Evolutionary conservation across 2,329 filamentous ascomycete genomes (phyloP).

Genomic region (Colletotrichum echinochloae): DNA sequence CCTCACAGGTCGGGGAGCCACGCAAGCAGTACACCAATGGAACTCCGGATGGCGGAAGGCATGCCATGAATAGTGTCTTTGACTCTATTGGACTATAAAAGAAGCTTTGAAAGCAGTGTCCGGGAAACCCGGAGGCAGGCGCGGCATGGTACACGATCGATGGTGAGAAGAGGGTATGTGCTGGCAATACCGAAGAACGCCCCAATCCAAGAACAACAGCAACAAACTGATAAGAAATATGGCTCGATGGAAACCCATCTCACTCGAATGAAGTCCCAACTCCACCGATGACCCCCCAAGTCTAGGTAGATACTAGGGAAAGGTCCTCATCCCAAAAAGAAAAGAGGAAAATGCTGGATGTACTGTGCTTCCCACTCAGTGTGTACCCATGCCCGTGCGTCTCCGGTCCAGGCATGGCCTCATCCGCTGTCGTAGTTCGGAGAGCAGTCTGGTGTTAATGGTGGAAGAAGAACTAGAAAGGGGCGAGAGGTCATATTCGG

Average conservation of each 20-base stretch:
- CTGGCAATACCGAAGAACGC: slow-evolving; percentile 29
- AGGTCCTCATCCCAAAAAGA: slow-evolving; percentile 10
- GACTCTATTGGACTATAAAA: slow-evolving; percentile 35
- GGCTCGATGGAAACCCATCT: slow-evolving; percentile 17
- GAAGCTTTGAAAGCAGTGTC: slow-evolving; percentile 2
- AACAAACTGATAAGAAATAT: slow-evolving; percentile 34
- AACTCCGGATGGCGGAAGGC: slow-evolving; percentile 3
- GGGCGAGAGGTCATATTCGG: slow-evolving; percentile 35
- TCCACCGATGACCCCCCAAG: slow-evolving; percentile 31
- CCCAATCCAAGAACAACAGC: slow-evolving; percentile 29
- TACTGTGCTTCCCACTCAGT: slow-evolving; percentile 30
- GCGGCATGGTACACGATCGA: slow-evolving; percentile 18
- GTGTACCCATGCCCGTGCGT: slow-evolving; percentile 25
- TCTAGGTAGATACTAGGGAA: slow-evolving; percentile 18
- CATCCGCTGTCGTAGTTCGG: slow-evolving; percentile 25
- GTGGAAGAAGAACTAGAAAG: slow-evolving; percentile 14
- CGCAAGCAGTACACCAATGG: neutral
- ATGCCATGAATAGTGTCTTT: slow-evolving; percentile 30
- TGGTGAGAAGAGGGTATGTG: slow-evolving; percentile 39
- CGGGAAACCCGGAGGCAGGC: slow-evolving; percentile 6
- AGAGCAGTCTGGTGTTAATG: slow-evolving; percentile 29
- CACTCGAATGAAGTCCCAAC: slow-evolving; percentile 22
- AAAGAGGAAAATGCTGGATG: slow-evolving; percentile 29
- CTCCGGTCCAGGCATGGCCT: slow-evolving; percentile 18
- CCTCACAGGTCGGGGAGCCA: neutral